A percentile compares a stretch with the other conserved stretches of the same genome.
Evolutionary conservation across 371 early-diverging fungal genomes (phyloP).

Genomic region (Mucor circinelloides): DNA sequence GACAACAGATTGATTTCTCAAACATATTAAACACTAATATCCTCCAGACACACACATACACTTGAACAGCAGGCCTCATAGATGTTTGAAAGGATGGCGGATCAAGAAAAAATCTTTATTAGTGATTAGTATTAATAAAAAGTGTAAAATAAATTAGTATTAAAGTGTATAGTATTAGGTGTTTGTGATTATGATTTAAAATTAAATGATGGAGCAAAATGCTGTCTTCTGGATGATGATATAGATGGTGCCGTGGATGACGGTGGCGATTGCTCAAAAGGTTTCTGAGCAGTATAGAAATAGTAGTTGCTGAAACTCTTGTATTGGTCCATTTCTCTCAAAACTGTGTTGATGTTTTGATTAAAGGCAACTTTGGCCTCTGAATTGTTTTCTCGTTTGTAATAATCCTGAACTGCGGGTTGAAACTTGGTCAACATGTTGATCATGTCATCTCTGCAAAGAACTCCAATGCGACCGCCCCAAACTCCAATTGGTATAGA

Average conservation of each 20-base stretch:
- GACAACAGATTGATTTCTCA: too few species aligned
- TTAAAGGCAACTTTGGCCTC: slow-evolving; percentile 10
- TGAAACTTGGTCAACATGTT: slow-evolving; percentile 27
- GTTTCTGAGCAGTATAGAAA: slow-evolving; percentile 28
- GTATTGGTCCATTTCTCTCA: slow-evolving; percentile 31
- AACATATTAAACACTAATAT: too few species aligned
- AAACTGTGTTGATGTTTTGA: neutral
- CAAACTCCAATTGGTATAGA: slow-evolving; percentile 42
- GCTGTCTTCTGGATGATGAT: neutral
- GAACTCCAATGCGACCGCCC: slow-evolving; percentile 39
- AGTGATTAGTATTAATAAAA: neutral
- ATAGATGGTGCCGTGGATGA: neutral
- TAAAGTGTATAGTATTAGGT: neutral
- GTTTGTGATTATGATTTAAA: slow-evolving; percentile 13
- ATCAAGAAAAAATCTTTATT: too few species aligned
- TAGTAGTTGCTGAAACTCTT: slow-evolving; percentile 31
- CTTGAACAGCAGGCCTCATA: too few species aligned
- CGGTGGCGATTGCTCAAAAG: neutral
- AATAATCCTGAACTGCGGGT: slow-evolving; percentile 9
- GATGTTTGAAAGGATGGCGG: too few species aligned
- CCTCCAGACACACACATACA: too few species aligned
- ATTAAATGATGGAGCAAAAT: slow-evolving; percentile 6
- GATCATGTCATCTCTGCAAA: slow-evolving; percentile 33
- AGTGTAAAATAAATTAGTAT: neutral
- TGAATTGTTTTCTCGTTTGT: neutral